Percentiles rank a stretch among this genome's conserved stretches.
Conservation (phyloP, 306 rosid genomes). For the Oxytropis ochrocephala region DNA sequence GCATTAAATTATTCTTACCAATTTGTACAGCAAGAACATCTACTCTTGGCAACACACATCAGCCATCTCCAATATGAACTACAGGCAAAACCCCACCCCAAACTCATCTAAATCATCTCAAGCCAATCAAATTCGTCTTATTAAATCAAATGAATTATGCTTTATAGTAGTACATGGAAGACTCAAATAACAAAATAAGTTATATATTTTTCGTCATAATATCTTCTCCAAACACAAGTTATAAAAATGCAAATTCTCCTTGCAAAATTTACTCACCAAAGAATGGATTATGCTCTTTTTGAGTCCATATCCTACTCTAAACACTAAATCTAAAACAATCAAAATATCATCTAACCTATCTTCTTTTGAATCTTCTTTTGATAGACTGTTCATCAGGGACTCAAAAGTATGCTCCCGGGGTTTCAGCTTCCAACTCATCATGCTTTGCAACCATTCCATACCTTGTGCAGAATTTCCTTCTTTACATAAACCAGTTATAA, state of each 20-base stretch:
- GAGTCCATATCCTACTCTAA: constrained; percentile 49
- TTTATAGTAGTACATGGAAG: neutral
- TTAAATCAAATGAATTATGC: neutral
- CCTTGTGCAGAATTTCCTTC: constrained; percentile 44
- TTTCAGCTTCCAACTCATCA: constrained; percentile 42
- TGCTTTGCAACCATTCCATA: constrained; percentile 47
- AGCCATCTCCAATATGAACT: too few relatives aligned
- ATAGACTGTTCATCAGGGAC: constrained; percentile 37
- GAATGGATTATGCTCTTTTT: constrained; percentile 20
- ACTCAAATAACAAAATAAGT: constrained; percentile 19
- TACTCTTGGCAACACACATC: too few relatives aligned
- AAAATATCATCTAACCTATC: constrained; percentile 59
- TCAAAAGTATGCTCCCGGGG: constrained; percentile 44
- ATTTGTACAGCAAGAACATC: too few relatives aligned
- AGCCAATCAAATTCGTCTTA: too few relatives aligned
- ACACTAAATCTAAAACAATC: constrained; percentile 50
- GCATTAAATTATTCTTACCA: too few relatives aligned
- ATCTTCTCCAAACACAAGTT: constrained; percentile 32
- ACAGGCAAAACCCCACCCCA: too few relatives aligned
- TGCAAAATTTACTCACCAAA: constrained; percentile 39
- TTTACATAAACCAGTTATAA: constrained; percentile 40
- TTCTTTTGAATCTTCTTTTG: constrained; percentile 23
- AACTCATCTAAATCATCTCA: neutral
- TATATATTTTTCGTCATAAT: constrained; percentile 28
- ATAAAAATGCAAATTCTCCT: constrained; percentile 23